Evolutionary conservation across 371 early-diverging fungal genomes (phyloP).

Genomic region (Lichtheimia ramosa): DNA sequence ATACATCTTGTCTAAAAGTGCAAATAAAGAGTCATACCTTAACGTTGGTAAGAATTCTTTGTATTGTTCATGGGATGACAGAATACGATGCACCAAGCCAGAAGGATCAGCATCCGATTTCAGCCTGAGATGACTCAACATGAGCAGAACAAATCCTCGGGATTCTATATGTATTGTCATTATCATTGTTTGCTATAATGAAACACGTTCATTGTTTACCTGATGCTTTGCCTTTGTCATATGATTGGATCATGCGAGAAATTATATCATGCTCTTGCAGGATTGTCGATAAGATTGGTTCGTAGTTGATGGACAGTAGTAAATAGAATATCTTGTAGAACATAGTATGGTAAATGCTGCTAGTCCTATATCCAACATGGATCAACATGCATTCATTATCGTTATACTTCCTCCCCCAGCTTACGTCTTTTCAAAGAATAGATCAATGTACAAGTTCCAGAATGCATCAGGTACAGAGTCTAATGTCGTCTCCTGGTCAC

Average conservation of each 20-base stretch:
- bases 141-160: slow-evolving; percentile 38
- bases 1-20: neutral
- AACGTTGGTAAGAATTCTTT: slow-evolving; percentile 33
- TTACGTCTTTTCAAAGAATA: slow-evolving; percentile 44
- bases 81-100: slow-evolving; percentile 21
- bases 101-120: slow-evolving; percentile 31
- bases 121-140: slow-evolving; percentile 40
- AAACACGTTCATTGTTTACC: neutral
- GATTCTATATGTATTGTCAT: slow-evolving; percentile 20
- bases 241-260: slow-evolving; percentile 35
- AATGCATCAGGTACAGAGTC: slow-evolving; percentile 32
- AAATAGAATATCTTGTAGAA: slow-evolving; percentile 38
- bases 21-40: slow-evolving; percentile 12
- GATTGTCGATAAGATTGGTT: slow-evolving; percentile 20
- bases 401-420: neutral
- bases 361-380: slow-evolving; percentile 30
- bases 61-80: slow-evolving; percentile 24
- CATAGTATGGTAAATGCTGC: slow-evolving; percentile 43
- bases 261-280: slow-evolving; percentile 32
- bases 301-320: slow-evolving; percentile 25
- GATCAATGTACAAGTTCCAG: slow-evolving; percentile 41
- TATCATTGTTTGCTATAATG: neutral
- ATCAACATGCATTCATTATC: too few species aligned
- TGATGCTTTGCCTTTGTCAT: slow-evolving; percentile 16
- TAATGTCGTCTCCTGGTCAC: slow-evolving; percentile 28